Evolutionary conservation across 1,139 yeast species (phyloP), one percentile per base, ranked within the genome.

Genomic region (Blastobotrys buckinghamii): DNA sequence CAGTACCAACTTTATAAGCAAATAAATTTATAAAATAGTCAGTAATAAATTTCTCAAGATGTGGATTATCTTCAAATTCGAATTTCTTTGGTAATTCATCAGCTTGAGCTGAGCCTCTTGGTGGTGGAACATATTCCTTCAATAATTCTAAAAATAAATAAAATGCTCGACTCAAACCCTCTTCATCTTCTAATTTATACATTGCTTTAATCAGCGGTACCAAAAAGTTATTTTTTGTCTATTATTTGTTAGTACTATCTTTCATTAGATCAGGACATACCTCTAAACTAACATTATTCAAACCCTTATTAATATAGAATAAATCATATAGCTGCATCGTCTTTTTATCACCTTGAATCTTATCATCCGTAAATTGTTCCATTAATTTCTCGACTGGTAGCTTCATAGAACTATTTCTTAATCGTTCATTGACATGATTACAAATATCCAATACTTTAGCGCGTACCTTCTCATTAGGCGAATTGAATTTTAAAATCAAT

Each of bases 401-500:
- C 53, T 73, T 70, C 17, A 86, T 70, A 1, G 55, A 19, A 56
- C 59, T 45, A 74, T 62, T 29, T 26, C 2, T 2, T 24, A 17
- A 12, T 50, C 96, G 72, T 1, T 88, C 81, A 47, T 84, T 74
- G 17, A 87, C 60, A 60, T 84, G 82, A 54, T 81, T 82, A 44
- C 87, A 73, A 24, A 83, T 77, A 53, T 80, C 79, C 39, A 83
- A 74, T 1, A 90, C 82, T 45, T 84, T 82, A 40, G 76, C 71
- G 51, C 94, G 73, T 1, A 85, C 95, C n/a, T 76, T 69, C 0
- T 73, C 70, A 63, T 85, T 77, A 2, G 82, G 78, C 35, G 97
- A 88, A 4, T 84, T 78, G 51, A 90, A 73, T 62, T 92, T 92
- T 52, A 90, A 70, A 35, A 92, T 67, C 36, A 90, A 64, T 1